Conservation (phyloP, 2,329 filamentous ascomycete species). For the Fusarium fracticaudum region DNA sequence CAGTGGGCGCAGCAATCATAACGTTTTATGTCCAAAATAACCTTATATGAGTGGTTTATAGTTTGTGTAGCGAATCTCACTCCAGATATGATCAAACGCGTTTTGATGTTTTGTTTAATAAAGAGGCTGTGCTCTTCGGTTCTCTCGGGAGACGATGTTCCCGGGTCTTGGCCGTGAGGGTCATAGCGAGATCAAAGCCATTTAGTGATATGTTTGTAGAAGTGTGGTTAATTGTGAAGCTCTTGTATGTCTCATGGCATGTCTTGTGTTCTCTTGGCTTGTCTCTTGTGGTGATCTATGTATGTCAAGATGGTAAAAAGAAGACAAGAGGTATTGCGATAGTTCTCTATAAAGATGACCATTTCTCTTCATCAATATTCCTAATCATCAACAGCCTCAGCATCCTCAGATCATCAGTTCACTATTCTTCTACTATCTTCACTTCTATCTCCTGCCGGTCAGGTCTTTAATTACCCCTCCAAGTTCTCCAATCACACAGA, state of each 20-base stretch:
- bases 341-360: neutral
- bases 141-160: neutral
- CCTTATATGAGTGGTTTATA: neutral
- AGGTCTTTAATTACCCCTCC: neutral
- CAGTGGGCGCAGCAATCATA: neutral
- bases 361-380: neutral
- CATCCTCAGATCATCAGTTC: neutral
- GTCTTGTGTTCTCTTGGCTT: neutral
- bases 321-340: neutral
- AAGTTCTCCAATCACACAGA: neutral
- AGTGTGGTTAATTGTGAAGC: neutral
- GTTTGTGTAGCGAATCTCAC: neutral
- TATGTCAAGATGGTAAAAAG: neutral
- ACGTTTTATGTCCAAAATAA: neutral
- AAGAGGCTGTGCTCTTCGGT: conserved; percentile 5
- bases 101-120: conserved; percentile 8
- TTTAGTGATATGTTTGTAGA: neutral
- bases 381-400: neutral
- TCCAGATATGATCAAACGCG: neutral
- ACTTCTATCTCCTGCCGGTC: conserved; percentile 3
- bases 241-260: neutral
- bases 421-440: neutral
- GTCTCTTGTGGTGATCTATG: neutral
- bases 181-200: conserved; percentile 46
- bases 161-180: conserved; percentile 5